Conservation (phyloP, 768 basidiomycete genomes). For the Terana coerulea region DNA sequence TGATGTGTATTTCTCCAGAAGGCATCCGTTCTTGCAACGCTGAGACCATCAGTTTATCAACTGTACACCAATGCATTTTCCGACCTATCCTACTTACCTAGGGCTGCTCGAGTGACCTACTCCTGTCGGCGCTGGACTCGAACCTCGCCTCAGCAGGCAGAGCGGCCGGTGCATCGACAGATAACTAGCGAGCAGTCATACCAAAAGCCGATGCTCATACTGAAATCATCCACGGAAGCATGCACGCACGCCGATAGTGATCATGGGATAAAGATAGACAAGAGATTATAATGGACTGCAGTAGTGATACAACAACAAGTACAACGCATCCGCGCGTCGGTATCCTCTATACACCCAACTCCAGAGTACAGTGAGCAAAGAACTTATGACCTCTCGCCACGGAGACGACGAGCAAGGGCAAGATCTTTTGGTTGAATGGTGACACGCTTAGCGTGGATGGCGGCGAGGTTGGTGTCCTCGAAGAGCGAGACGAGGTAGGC, state of each 20-base stretch:
- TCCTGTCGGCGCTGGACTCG: background rate
- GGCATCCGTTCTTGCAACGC: too few species aligned
- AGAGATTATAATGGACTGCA: conserved; percentile 20
- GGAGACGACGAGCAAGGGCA: conserved; percentile 44
- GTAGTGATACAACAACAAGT: conserved; percentile 18
- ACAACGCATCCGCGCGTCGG: conserved; percentile 9
- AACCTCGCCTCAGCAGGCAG: background rate
- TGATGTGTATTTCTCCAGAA: too few species aligned
- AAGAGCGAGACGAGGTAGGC: conserved; percentile 38
- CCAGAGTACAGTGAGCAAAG: background rate
- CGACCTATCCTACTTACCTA: too few species aligned
- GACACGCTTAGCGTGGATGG: conserved; percentile 50
- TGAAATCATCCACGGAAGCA: background rate
- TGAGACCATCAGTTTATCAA: too few species aligned
- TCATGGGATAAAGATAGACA: background rate
- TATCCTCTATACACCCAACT: background rate
- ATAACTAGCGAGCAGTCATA: too few species aligned
- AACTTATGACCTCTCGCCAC: conserved; percentile 39
- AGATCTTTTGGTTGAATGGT: conserved; percentile 56
- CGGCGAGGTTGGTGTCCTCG: conserved; percentile 50
- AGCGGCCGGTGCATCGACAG: background rate
- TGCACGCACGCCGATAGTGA: too few species aligned
- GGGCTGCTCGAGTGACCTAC: too few species aligned
- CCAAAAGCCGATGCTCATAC: background rate
- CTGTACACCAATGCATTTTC: too few species aligned